A percentile compares a stretch with the other conserved stretches of the same genome.
These are phyloP conservation scores for Botrytis galanthina DNA, from an alignment of 2,329 filamentous ascomycete species.

Conservation along the genomic window DNA sequence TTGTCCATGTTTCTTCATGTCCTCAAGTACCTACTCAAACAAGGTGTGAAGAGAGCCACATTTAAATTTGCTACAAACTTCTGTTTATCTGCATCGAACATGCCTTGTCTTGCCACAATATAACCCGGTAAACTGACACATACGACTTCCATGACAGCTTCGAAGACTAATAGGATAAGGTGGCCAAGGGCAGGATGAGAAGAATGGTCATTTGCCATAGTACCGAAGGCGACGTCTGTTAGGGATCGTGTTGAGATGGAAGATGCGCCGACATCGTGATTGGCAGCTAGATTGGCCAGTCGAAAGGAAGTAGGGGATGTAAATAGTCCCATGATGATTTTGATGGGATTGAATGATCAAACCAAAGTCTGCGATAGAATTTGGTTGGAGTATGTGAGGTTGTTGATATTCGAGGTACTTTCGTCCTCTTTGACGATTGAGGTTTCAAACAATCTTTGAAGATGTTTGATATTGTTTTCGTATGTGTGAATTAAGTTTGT, in stretches of 20 bases:
- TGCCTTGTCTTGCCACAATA: constrained; percentile 81
- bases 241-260: constrained; percentile 28
- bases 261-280: constrained; percentile 31
- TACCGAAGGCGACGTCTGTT: constrained; percentile 29
- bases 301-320: constrained; percentile 48
- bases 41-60: constrained; percentile 93
- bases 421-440: constrained; percentile 10
- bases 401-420: constrained; percentile 12
- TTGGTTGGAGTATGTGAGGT: background rate
- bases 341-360: background rate
- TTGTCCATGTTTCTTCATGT: background rate
- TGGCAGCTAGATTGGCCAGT: constrained; percentile 38
- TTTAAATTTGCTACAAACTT: constrained; percentile 97
- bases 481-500: background rate
- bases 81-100: constrained; percentile 94
- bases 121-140: constrained; percentile 94
- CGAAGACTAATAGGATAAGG: constrained; percentile 62
- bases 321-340: constrained; percentile 44
- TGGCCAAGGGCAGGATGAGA: constrained; percentile 47
- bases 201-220: constrained; percentile 32
- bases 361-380: background rate
- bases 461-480: background rate
- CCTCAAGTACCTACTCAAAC: constrained; percentile 66
- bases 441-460: background rate
- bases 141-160: constrained; percentile 91